phyloP scores from a whole-genome alignment of 2,329 filamentous ascomycete genomes.

The Cladophialophora immunda region DNA sequence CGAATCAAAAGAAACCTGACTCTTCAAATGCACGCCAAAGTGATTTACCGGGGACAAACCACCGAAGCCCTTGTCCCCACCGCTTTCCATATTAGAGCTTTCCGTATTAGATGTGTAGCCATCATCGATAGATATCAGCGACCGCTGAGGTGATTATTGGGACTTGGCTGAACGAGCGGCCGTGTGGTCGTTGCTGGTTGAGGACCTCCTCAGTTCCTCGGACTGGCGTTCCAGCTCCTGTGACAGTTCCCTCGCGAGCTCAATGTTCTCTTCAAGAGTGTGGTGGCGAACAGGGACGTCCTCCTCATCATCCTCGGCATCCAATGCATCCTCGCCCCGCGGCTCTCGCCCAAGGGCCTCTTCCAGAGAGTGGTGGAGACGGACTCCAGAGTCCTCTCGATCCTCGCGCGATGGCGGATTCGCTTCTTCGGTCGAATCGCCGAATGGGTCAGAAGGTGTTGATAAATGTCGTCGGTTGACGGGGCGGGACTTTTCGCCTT shows the following conservation, averaged over 20 bases:
- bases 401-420: neutral
- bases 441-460: neutral
- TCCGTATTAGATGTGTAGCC: neutral
- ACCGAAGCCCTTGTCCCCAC: neutral
- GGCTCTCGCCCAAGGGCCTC: neutral
- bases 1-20: neutral
- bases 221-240: neutral
- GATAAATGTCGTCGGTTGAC: neutral
- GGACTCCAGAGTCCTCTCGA: neutral
- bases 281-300: neutral
- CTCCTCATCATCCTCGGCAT: neutral
- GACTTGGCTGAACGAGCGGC: neutral
- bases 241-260: neutral
- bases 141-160: neutral
- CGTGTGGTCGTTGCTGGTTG: neutral
- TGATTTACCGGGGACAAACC: neutral
- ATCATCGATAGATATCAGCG: neutral
- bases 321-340: neutral
- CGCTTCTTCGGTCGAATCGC: neutral
- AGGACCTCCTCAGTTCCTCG: neutral
- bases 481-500: neutral
- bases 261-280: neutral
- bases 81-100: neutral
- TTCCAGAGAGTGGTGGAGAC: neutral
- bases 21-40: neutral